Evolutionary conservation across 2,329 filamentous ascomycete species (phyloP).

Genomic region (Pyricularia grisea): DNA sequence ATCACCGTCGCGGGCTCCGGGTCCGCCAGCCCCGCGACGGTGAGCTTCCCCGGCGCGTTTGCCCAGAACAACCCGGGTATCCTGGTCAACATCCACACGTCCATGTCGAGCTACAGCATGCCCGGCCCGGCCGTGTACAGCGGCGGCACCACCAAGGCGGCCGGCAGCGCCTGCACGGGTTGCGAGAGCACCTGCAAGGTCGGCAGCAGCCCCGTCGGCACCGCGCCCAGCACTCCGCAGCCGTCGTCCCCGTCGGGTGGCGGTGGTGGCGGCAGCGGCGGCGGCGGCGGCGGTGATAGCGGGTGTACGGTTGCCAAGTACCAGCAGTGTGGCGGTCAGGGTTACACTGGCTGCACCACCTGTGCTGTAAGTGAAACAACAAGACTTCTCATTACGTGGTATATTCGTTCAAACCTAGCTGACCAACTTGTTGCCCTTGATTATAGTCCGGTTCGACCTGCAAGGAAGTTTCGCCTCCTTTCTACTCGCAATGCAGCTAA

Average conservation of each 20-base stretch:
- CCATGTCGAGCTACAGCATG: constrained; percentile 24
- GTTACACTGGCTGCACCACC: constrained; percentile 14
- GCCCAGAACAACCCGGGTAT: constrained; percentile 29
- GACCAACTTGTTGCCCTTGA: background rate
- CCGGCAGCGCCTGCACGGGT: constrained; percentile 24
- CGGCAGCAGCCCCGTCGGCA: constrained; percentile 18
- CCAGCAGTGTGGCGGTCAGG: constrained; percentile 16
- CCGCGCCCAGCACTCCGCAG: constrained; percentile 13
- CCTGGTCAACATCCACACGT: constrained; percentile 30
- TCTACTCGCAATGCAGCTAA: background rate
- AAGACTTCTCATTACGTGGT: background rate
- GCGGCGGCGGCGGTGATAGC: background rate
- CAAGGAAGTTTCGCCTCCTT: background rate
- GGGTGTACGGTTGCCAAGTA: constrained; percentile 12
- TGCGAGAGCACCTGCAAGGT: constrained; percentile 26
- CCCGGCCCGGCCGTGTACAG: constrained; percentile 28
- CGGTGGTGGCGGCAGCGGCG: background rate
- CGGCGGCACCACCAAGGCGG: constrained; percentile 23
- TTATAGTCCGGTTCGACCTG: background rate
- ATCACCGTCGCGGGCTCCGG: constrained; percentile 16
- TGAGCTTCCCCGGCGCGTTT: constrained; percentile 28
- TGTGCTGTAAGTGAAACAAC: constrained; percentile 6
- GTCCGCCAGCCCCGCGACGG: constrained; percentile 13
- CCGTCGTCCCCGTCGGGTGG: background rate
- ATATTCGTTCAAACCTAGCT: background rate